Evolutionary conservation across 148 eudicot species (phyloP).

Genomic region (Chenopodium formosanum): DNA sequence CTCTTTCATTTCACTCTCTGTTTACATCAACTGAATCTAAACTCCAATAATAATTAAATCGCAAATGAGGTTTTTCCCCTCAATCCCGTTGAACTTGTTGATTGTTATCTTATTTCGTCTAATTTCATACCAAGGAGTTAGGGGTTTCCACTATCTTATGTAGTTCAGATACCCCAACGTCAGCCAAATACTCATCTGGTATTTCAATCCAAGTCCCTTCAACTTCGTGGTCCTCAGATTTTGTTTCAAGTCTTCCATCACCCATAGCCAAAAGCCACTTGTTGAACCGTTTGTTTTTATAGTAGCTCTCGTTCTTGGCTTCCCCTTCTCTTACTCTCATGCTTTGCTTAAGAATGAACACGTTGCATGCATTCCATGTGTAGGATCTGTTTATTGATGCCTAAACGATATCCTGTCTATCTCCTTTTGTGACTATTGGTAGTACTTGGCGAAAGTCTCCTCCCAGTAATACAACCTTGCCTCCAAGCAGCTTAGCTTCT

Average conservation of each 20-base stretch:
- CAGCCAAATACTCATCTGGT: too few relatives aligned
- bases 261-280: slow-evolving; percentile 16
- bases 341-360: not conserved
- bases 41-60: too few relatives aligned
- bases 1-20: too few relatives aligned
- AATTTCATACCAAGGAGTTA: too few relatives aligned
- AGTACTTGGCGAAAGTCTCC: slow-evolving; percentile 16
- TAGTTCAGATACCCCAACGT: too few relatives aligned
- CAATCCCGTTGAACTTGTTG: too few relatives aligned
- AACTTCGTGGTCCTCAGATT: not conserved
- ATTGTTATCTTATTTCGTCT: too few relatives aligned
- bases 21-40: too few relatives aligned
- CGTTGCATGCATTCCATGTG: not conserved
- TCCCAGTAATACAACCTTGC: slow-evolving; percentile 4
- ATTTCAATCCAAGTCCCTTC: not conserved
- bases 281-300: not conserved
- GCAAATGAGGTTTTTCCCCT: too few relatives aligned
- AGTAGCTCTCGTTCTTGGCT: not conserved
- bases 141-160: too few relatives aligned
- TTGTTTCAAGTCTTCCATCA: not conserved
- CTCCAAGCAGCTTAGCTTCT: not conserved
- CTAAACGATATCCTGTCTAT: not conserved
- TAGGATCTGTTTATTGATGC: not conserved
- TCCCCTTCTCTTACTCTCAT: not conserved
- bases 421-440: slow-evolving; percentile 12